These are phyloP conservation scores for Teratosphaeria destructans DNA, from an alignment of 2,329 filamentous ascomycete genomes.

Conservation along the genomic window DNA sequence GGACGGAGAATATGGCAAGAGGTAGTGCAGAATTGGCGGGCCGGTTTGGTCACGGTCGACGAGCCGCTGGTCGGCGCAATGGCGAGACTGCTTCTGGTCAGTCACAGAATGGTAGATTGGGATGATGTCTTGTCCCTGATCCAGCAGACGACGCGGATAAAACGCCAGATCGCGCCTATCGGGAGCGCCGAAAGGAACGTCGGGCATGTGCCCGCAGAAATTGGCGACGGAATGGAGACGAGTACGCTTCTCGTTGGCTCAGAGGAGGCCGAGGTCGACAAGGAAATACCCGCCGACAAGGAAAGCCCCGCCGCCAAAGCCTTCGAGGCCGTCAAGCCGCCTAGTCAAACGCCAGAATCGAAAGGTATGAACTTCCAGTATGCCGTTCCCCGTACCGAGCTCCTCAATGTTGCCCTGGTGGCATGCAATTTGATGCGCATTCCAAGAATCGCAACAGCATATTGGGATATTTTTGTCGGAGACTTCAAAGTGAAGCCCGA, in stretches of 20 bases:
- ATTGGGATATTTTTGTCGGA: slow-evolving; percentile 65
- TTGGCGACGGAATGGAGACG: slow-evolving; percentile 6
- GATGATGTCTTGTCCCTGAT: slow-evolving; percentile 64
- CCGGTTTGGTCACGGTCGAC: slow-evolving; percentile 61
- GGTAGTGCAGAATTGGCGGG: slow-evolving; percentile 63
- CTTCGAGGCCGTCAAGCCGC: slow-evolving; percentile 16
- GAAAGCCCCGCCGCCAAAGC: slow-evolving; percentile 20
- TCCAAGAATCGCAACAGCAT: slow-evolving; percentile 54
- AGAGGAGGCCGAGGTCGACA: slow-evolving; percentile 12
- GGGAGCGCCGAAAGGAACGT: slow-evolving; percentile 17
- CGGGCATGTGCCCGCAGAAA: slow-evolving; percentile 17
- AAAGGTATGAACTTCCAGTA: slow-evolving; percentile 24
- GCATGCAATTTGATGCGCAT: slow-evolving; percentile 52
- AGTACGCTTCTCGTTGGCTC: neutral
- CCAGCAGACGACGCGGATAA: slow-evolving; percentile 72
- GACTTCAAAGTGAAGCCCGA: slow-evolving; percentile 60
- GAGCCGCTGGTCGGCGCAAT: slow-evolving; percentile 71
- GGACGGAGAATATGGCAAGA: slow-evolving; percentile 73
- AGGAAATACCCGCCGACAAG: slow-evolving; percentile 20
- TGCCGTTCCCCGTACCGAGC: slow-evolving; percentile 41
- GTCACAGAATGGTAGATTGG: slow-evolving; percentile 50
- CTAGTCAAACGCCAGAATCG: slow-evolving; percentile 2
- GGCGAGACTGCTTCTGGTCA: slow-evolving; percentile 64
- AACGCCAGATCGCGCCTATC: slow-evolving; percentile 40
- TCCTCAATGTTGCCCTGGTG: slow-evolving; percentile 59